Percentiles rank a stretch among this genome's conserved stretches.
These are phyloP conservation scores for Chernovozyma aurita DNA, from an alignment of 1,139 yeast genomes.

Conservation along the genomic window DNA sequence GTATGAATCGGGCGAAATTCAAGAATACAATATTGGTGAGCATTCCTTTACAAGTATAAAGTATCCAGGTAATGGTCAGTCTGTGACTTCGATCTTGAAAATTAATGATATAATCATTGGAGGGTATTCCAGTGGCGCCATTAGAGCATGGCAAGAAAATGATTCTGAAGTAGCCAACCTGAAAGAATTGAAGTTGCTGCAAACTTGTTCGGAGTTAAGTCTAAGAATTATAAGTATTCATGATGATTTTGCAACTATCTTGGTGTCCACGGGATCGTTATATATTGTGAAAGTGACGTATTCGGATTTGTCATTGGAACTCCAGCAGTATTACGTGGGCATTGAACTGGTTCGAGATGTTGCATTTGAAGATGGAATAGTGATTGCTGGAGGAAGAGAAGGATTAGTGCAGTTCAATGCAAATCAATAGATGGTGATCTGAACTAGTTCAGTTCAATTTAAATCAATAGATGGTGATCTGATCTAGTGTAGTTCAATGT, in stretches of 20 bases:
- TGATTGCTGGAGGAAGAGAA: conserved; percentile 5
- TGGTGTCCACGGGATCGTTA: background rate
- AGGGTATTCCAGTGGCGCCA: conserved; percentile 15
- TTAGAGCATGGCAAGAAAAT: conserved; percentile 4
- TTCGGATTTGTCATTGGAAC: background rate
- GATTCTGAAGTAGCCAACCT: too few species aligned
- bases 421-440: background rate
- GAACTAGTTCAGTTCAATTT: too few species aligned
- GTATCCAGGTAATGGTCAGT: conserved; percentile 3
- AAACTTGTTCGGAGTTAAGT: background rate
- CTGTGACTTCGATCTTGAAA: conserved; percentile 15
- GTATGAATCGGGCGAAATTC: conserved; percentile 42
- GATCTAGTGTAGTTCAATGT: too few species aligned
- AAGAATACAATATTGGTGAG: conserved; percentile 19
- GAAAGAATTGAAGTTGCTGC: background rate
- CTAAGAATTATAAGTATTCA: too few species aligned
- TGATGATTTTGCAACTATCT: background rate
- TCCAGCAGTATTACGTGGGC: conserved; percentile 3
- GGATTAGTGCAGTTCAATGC: conserved; percentile 3
- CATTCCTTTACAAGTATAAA: conserved; percentile 13
- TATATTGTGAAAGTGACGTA: background rate
- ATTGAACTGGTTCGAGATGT: conserved; percentile 2
- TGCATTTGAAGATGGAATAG: background rate
- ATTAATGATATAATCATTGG: conserved; percentile 14
- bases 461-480: too few species aligned